Conservation (phyloP, 2,329 filamentous ascomycete species). For the Pyrenophora tritici-repentis region DNA sequence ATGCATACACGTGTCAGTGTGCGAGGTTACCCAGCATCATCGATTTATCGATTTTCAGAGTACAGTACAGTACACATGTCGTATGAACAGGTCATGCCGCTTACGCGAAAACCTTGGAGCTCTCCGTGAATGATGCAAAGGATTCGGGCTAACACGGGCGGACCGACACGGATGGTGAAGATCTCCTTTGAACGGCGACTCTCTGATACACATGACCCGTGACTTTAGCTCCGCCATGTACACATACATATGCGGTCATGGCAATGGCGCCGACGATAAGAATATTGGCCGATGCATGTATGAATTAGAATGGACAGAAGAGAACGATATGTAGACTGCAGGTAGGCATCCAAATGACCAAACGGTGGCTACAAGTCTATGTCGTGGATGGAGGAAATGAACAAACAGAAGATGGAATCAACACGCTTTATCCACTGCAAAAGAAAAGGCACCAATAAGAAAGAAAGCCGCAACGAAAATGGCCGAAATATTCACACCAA, state of each 20-base stretch:
- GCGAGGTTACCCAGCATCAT: slow-evolving; percentile 10
- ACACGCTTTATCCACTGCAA: background rate
- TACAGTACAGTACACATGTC: background rate
- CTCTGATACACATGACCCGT: no score
- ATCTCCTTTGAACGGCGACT: no score
- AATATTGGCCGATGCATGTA: no score
- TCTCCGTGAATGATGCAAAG: no score
- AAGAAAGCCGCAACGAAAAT: background rate
- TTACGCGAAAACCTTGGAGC: background rate
- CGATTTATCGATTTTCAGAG: background rate
- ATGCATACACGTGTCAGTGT: slow-evolving; percentile 12
- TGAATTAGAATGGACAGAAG: background rate
- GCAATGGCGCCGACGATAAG: no score
- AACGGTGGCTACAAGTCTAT: background rate
- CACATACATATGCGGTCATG: no score
- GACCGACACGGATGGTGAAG: no score
- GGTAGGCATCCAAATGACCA: no score
- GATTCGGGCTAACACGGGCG: no score
- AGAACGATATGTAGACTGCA: background rate
- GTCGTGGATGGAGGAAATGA: background rate
- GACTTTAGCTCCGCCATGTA: no score
- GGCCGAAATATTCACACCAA: background rate
- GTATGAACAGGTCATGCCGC: background rate
- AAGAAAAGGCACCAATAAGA: background rate
- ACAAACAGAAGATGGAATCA: background rate